Percentiles rank a stretch among this genome's conserved stretches.
Evolutionary conservation across 2,329 filamentous ascomycete genomes (phyloP).

Genomic region (Sarocladium strictum): DNA sequence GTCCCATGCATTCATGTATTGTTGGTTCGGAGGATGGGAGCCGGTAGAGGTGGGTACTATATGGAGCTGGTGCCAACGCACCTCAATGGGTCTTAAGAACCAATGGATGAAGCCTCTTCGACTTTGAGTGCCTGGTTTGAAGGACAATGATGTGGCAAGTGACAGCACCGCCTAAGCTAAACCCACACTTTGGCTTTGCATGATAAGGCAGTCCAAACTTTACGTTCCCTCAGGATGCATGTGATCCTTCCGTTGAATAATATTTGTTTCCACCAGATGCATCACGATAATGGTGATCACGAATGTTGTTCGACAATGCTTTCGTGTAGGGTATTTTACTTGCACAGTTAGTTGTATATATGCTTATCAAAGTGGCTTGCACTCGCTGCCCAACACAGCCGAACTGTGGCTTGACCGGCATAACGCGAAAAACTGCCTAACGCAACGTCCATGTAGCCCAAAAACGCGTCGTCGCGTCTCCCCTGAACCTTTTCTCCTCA

Average conservation of each 20-base stretch:
- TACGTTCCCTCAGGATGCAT: no score
- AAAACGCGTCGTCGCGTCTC: slow-evolving; percentile 8
- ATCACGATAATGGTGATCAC: no score
- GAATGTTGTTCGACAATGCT: no score
- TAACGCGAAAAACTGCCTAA: neutral
- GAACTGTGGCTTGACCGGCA: neutral
- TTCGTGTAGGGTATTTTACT: neutral
- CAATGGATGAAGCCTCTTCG: neutral
- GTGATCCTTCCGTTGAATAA: no score
- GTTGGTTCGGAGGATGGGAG: no score
- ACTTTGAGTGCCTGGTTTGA: neutral
- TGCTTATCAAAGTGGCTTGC: neutral
- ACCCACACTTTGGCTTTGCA: neutral
- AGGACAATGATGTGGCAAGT: neutral
- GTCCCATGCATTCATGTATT: no score
- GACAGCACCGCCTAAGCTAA: neutral
- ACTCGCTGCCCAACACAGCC: neutral
- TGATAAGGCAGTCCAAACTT: no score
- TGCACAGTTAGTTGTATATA: no score
- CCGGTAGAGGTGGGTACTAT: neutral
- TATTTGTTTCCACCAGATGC: no score
- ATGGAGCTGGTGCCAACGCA: neutral
- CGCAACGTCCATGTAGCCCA: neutral
- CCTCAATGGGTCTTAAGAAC: neutral
- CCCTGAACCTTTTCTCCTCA: neutral